These are phyloP conservation scores for Daldinia eschscholtzii DNA, from an alignment of 2,329 filamentous ascomycete genomes.

Conservation along the genomic window DNA sequence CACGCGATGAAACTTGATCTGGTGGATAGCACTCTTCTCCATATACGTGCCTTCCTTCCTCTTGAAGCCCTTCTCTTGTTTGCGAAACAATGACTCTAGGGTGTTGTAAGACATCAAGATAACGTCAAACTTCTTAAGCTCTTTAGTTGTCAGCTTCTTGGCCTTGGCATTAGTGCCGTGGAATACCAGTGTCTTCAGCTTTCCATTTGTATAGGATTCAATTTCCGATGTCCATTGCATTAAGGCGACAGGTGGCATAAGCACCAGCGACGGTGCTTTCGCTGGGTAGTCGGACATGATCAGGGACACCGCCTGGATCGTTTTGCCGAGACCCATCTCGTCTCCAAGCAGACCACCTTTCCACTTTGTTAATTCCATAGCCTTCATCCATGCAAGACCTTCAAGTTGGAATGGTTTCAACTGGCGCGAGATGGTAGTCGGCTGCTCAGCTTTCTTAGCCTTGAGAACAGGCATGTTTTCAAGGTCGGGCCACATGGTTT, in stretches of 20 bases:
- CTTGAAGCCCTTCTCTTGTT: constrained; percentile 90
- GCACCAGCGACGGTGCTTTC: constrained; percentile 83
- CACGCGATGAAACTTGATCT: constrained; percentile 87
- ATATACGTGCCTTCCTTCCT: constrained; percentile 85
- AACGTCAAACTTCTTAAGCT: constrained; percentile 87
- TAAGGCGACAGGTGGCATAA: constrained; percentile 91
- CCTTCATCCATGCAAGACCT: constrained; percentile 93
- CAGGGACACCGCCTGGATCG: constrained; percentile 95
- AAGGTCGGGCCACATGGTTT: constrained; percentile 86
- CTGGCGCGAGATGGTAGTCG: constrained; percentile 80
- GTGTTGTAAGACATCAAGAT: constrained; percentile 98
- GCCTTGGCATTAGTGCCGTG: constrained; percentile 88
- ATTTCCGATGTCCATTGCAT: constrained; percentile 96
- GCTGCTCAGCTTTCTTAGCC: constrained; percentile 74
- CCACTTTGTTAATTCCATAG: constrained; percentile 87
- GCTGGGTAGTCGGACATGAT: constrained; percentile 98
- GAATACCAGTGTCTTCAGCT: constrained; percentile 89
- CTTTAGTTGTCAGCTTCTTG: constrained; percentile 79
- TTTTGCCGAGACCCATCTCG: constrained; percentile 99
- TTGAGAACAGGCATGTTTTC: constrained; percentile 76
- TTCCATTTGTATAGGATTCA: constrained; percentile 84
- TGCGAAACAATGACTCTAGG: constrained; percentile 90
- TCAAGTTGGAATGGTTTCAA: constrained; percentile 95
- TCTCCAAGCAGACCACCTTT: constrained; percentile 92
- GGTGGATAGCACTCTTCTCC: constrained; percentile 83